These are phyloP conservation scores for Aspergillaceae sp. DNA, from an alignment of 2,329 filamentous ascomycete genomes.

Conservation along the genomic window DNA sequence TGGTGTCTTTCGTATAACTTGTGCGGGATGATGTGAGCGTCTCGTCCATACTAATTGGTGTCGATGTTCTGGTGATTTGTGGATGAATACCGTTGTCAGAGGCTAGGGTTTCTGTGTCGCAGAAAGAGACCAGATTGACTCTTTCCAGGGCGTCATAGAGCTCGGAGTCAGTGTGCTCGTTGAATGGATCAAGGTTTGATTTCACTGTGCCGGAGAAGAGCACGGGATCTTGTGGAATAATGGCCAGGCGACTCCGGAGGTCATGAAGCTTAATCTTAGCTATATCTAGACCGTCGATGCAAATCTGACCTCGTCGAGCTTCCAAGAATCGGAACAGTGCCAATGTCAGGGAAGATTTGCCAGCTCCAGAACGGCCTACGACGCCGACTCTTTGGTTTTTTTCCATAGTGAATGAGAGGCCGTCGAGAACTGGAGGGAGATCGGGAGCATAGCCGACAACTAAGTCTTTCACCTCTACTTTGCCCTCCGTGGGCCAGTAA, in stretches of 20 bases:
- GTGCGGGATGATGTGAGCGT: constrained; percentile 5
- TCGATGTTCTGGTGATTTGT: not conserved
- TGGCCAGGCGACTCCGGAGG: constrained; percentile 61
- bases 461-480: constrained; percentile 62
- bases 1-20: constrained; percentile 7
- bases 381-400: constrained; percentile 19
- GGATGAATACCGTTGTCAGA: constrained; percentile 3
- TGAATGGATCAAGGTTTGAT: constrained; percentile 68
- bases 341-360: constrained; percentile 19
- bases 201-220: constrained; percentile 71
- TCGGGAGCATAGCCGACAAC: constrained; percentile 64
- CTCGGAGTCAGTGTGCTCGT: constrained; percentile 58
- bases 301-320: constrained; percentile 13
- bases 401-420: constrained; percentile 13
- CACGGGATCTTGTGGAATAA: constrained; percentile 75
- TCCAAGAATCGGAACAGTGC: constrained; percentile 19
- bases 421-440: constrained; percentile 39
- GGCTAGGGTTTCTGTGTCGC: constrained; percentile 25
- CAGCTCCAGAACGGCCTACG: constrained; percentile 22
- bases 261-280: constrained; percentile 40
- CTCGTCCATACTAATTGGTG: not conserved
- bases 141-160: constrained; percentile 60
- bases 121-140: constrained; percentile 55
- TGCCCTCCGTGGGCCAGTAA: constrained; percentile 65
- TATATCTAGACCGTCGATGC: constrained; percentile 38